Base-by-base conservation (phyloP, 2,329 filamentous ascomycete species). In the Pyrenophora tritici-repentis region DNA sequence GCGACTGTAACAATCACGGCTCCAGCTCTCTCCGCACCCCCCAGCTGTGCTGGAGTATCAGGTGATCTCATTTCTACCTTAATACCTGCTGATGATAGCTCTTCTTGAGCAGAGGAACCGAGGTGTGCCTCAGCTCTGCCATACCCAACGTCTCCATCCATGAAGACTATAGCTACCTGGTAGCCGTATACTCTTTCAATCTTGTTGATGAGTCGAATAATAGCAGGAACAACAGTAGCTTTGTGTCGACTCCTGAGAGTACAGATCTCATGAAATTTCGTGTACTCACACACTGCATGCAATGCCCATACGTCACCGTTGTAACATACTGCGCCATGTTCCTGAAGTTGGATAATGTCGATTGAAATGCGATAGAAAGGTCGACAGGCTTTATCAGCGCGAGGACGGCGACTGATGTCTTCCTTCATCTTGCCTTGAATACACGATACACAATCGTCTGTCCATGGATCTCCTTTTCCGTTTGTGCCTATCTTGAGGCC, bases 341-440 rank as follows among this genome's bases (percentile, higher is more conserved):
- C n/a, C 22, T 38, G 22, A 18, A 53, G 50, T 40, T 53, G n/a
- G 8, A 44, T 37, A 16, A 44, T 44, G 20, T 44, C 20, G 6
- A 44, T 17, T 29, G 16, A 6, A 29, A 44, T 44, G 3, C 20
- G 20, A 17, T 44, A 44, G 42, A 44, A 44, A 16, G n/a, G 42
- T 1, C 33, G 42, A 17, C 9, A 29, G 16, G 33, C 42, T 10
- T 40, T 35, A 12, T 44, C 35, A 10, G 18, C 33, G 2, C 16
- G 20, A 38, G 20, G 20, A 36, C 20, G 20, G 6, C 13, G 20
- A 14, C 42, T 44, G 12, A 53, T 26, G 12, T 42, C 39, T 47
- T 53, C 32, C 22, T 37, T 46, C 4, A 52, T 33, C 42, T 52
- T 52, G 2, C 42, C 31, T 14, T 47, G 24, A 22, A 38, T 42